Evolutionary conservation across 768 basidiomycete genomes (phyloP), one percentile per base, ranked within the genome.

Genomic region (Leccinum sublutescens): DNA sequence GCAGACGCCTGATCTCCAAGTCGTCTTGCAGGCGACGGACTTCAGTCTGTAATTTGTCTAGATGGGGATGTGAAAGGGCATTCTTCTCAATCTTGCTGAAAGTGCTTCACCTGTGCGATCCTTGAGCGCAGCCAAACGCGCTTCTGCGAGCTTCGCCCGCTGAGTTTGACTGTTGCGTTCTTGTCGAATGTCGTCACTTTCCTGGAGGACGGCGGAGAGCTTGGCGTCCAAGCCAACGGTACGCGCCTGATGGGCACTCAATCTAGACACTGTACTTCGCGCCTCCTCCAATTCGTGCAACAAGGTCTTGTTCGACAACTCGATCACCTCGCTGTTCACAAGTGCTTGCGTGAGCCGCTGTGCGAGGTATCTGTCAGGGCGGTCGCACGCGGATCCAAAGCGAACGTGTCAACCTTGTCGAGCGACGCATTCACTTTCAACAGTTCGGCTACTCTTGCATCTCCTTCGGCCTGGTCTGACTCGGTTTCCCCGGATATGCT

Each of bases 131-230:
- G 79, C 77, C 58, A 87, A 78, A 34, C 87, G 82, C 7, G 79
- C 76, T 64, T 95, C 93, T 9, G 91, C 88, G 34, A 84, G 67
- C 45, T 83, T 79, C 2, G 89, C 86, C 47, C 86, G 78, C 59
- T 88, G 84, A 10, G 80, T 74, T 63, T 92, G 89, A 54, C 80
- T 79, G 56, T 91, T 87, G 25, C 88, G 78, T 69, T 95, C 93
- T 72, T 94, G 91, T 60, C 84, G 87, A 73, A 90, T 80, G 69
- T 95, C 93, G 43, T 94, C 91, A 64, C 83, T 83, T 71, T 93
- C 89, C 67, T 87, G 86, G 54, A 86, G 76, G n/a, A 84, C 82
- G 12, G 78, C 73, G 12, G 82, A 80, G 31, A 95, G 71, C 11
- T 84, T 83, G 9, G 82, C 78, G 64, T 94, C 88, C 79, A 86